A percentile compares a stretch with the other conserved stretches of the same genome.
These are phyloP conservation scores for Sindora glabra DNA, from an alignment of 306 rosid species.

Conservation along the genomic window DNA sequence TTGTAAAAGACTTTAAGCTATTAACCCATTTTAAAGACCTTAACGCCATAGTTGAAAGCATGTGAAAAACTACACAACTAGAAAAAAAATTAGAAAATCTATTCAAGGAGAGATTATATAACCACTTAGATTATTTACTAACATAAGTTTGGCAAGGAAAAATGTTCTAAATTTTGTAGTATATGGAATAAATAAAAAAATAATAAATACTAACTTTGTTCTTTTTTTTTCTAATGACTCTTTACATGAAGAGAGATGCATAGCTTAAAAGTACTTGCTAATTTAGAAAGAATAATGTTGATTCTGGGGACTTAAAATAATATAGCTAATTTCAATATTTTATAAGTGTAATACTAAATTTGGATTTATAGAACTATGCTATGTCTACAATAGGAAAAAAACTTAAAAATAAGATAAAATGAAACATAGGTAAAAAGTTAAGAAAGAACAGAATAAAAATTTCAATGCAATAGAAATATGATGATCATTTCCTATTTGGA, in stretches of 20 bases:
- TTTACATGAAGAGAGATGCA: slow-evolving; percentile 39
- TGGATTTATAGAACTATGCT: too few relatives aligned
- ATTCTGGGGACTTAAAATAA: slow-evolving; percentile 48
- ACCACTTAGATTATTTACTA: neutral
- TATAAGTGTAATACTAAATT: too few relatives aligned
- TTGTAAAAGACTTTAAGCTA: slow-evolving; percentile 38
- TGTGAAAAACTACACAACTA: neutral
- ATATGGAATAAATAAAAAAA: slow-evolving; percentile 10
- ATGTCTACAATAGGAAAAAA: too few relatives aligned
- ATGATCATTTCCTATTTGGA: too few relatives aligned
- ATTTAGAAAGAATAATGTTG: slow-evolving; percentile 31
- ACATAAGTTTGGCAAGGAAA: slow-evolving; percentile 5
- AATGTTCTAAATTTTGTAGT: neutral
- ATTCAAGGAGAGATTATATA: neutral
- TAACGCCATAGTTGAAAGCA: slow-evolving; percentile 19
- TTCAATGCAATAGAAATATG: too few relatives aligned
- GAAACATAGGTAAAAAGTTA: too few relatives aligned
- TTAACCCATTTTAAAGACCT: slow-evolving; percentile 43
- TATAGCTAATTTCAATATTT: too few relatives aligned
- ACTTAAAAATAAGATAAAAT: too few relatives aligned
- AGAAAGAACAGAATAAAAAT: too few relatives aligned
- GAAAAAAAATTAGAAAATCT: neutral
- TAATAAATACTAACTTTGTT: slow-evolving; percentile 65
- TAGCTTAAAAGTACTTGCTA: slow-evolving; percentile 37
- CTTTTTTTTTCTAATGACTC: slow-evolving; percentile 51